A percentile compares a stretch with the other conserved stretches of the same genome.
Evolutionary conservation across 108 stramenopile genomes (phyloP).

Genomic region (Cyclostephanos invisitatus): DNA sequence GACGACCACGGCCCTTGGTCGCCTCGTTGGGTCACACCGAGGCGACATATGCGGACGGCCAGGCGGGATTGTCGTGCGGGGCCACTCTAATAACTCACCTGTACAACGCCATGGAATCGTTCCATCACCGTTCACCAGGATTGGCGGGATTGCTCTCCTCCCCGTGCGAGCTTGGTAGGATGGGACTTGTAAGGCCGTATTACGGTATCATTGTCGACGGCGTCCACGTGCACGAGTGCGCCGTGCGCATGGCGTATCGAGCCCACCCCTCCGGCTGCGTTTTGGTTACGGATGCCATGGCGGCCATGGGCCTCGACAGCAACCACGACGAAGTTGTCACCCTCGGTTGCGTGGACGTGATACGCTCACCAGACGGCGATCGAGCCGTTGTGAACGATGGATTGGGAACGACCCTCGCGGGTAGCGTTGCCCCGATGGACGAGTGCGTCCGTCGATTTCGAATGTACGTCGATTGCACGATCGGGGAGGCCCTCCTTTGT

Average conservation of each 20-base stretch:
- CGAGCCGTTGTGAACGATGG: slow-evolving; percentile 33
- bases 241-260: slow-evolving; percentile 52
- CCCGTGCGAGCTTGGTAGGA: slow-evolving; percentile 6
- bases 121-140: slow-evolving; percentile 69
- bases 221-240: slow-evolving; percentile 50
- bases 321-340: slow-evolving; percentile 17
- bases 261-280: slow-evolving; percentile 54
- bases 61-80: slow-evolving; percentile 41
- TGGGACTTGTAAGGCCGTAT: slow-evolving; percentile 17
- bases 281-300: slow-evolving; percentile 69
- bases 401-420: slow-evolving; percentile 56
- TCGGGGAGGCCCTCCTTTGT: slow-evolving; percentile 47
- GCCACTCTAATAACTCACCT: slow-evolving; percentile 62
- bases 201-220: slow-evolving; percentile 57
- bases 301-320: slow-evolving; percentile 58
- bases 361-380: slow-evolving; percentile 16
- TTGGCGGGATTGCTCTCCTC: slow-evolving; percentile 53
- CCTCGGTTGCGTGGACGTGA: slow-evolving; percentile 48
- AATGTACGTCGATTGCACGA: slow-evolving; percentile 48
- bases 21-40: slow-evolving; percentile 57
- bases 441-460: slow-evolving; percentile 49
- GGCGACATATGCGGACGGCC: slow-evolving; percentile 47
- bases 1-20: slow-evolving; percentile 23
- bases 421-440: slow-evolving; percentile 58
- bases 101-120: slow-evolving; percentile 65